A percentile compares a stretch with the other conserved stretches of the same genome.
Conservation (phyloP, 2,329 filamentous ascomycete species). For the Arthrobotrys iridis region DNA sequence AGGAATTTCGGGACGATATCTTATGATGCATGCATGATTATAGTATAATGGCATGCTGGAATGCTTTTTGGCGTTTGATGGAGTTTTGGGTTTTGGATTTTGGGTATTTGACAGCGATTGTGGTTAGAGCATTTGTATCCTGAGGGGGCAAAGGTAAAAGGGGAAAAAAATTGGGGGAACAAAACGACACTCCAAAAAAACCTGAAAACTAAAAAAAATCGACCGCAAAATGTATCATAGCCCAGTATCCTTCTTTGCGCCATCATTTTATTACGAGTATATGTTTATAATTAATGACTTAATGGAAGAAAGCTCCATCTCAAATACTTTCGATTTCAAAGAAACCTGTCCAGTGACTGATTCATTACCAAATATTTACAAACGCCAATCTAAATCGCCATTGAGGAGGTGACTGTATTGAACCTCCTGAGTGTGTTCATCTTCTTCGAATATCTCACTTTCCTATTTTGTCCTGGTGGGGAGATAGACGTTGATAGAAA, state of each 20-base stretch:
- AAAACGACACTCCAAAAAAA: not conserved
- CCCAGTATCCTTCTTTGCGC: not conserved
- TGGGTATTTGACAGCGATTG: not conserved
- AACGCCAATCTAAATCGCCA: not conserved
- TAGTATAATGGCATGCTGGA: constrained; percentile 1
- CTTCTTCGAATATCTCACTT: not conserved
- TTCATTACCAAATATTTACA: not conserved
- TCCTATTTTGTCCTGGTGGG: not conserved
- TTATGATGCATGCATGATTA: constrained; percentile 22
- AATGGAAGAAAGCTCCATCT: constrained; percentile 3
- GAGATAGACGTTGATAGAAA: not conserved
- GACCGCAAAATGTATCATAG: constrained; percentile 16
- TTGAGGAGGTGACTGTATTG: not conserved
- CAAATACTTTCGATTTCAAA: too few species aligned
- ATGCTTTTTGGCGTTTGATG: not conserved
- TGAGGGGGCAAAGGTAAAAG: not conserved
- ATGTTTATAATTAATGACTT: constrained; percentile 32
- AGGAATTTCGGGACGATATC: constrained; percentile 18
- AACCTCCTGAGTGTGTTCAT: not conserved
- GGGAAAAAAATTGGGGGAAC: not conserved
- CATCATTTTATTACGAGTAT: constrained; percentile 21
- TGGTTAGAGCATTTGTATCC: too few species aligned
- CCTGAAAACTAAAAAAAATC: not conserved
- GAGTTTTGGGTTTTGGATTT: constrained; percentile 2
- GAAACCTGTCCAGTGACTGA: too few species aligned